phyloP scores from a whole-genome alignment of 176 grass and related monocot species.

The Oryza glumipatula region DNA sequence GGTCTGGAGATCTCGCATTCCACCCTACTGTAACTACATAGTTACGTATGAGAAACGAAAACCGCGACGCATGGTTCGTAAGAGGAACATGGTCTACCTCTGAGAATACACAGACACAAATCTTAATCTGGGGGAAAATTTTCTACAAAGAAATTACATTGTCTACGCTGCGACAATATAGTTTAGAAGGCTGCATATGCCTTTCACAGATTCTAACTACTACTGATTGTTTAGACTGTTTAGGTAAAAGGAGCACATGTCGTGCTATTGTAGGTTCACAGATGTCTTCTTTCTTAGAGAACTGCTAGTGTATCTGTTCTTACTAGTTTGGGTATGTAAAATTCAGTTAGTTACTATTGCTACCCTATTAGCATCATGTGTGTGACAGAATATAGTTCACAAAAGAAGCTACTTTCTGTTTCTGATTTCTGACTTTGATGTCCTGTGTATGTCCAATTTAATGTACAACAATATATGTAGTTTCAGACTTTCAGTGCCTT shows the following conservation, averaged over 20 bases:
- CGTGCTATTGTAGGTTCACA: neutral
- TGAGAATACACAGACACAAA: neutral
- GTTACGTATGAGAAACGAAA: conserved; percentile 2
- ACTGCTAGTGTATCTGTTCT: neutral
- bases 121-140: neutral
- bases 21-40: conserved; percentile 12
- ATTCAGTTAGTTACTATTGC: too few relatives aligned
- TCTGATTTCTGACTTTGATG: neutral
- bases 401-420: neutral
- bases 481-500: neutral
- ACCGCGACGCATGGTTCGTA: neutral
- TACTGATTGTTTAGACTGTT: neutral
- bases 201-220: neutral
- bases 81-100: neutral
- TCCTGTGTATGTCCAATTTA: too few relatives aligned
- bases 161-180: neutral
- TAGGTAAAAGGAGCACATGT: neutral
- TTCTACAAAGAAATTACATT: neutral
- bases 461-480: too few relatives aligned
- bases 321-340: neutral
- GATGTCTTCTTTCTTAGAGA: neutral
- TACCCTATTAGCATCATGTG: neutral
- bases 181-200: neutral
- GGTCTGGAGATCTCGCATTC: conserved; percentile 28
- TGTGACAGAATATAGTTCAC: neutral